Percentiles rank a stretch among this genome's conserved stretches.
Evolutionary conservation across 352 stramenopile genomes (phyloP).

Genomic region (Globisporangium acanthophoron): DNA sequence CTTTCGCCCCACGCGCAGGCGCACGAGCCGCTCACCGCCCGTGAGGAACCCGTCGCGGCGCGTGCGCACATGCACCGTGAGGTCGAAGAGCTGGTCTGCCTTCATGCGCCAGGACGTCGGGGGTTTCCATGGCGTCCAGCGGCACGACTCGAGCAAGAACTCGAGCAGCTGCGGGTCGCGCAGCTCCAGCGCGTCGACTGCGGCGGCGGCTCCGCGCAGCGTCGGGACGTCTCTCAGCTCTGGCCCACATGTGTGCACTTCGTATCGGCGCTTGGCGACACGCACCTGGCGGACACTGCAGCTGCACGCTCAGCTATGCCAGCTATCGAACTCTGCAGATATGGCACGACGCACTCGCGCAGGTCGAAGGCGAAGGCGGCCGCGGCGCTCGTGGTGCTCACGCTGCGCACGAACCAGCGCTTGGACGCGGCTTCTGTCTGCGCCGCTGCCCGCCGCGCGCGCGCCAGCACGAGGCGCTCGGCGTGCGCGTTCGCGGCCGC

Average conservation of each 20-base stretch:
- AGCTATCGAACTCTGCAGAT: neutral
- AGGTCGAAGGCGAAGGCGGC: constrained; percentile 43
- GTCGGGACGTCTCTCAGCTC: constrained; percentile 41
- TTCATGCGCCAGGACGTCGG: constrained; percentile 58
- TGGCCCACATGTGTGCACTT: constrained; percentile 45
- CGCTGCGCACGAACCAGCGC: constrained; percentile 53
- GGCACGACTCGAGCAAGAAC: constrained; percentile 35
- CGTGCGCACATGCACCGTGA: constrained; percentile 37
- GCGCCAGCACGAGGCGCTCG: constrained; percentile 33
- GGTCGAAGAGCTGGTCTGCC: constrained; percentile 57
- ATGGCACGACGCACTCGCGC: constrained; percentile 31
- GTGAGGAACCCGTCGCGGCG: constrained; percentile 50
- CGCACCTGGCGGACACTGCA: constrained; percentile 40
- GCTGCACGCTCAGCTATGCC: too few species aligned
- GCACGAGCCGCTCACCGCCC: constrained; percentile 40
- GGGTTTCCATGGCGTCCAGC: constrained; percentile 57
- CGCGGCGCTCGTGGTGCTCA: constrained; percentile 52
- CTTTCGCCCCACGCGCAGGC: constrained; percentile 49
- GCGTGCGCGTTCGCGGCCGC: constrained; percentile 29
- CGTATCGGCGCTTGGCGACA: constrained; percentile 48
- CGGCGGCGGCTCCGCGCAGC: constrained; percentile 22
- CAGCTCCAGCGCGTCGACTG: constrained; percentile 23
- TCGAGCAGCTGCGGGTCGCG: constrained; percentile 20
- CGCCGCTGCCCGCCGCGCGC: constrained; percentile 32
- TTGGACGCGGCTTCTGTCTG: constrained; percentile 56